Evolutionary conservation across 768 basidiomycete species (phyloP).

Genomic region (Mycena metata): DNA sequence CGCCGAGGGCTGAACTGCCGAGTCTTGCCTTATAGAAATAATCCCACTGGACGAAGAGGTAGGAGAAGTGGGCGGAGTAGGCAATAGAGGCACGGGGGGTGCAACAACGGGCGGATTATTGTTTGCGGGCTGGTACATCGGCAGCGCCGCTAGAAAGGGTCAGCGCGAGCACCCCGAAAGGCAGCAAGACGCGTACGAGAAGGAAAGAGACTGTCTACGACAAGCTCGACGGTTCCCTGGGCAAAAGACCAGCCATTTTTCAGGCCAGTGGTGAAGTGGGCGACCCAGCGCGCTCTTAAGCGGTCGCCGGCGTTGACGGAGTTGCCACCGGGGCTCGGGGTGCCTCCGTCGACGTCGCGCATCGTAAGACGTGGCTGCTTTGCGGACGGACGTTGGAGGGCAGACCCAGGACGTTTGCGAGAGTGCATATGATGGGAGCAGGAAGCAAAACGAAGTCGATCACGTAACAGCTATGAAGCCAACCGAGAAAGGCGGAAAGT

Average conservation of each 20-base stretch:
- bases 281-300: slow-evolving; percentile 33
- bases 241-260: slow-evolving; percentile 33
- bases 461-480: too few relatives aligned
- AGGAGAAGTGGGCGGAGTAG: slow-evolving; percentile 27
- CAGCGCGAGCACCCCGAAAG: neutral
- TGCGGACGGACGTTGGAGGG: slow-evolving; percentile 9
- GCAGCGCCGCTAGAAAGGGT: slow-evolving; percentile 22
- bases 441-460: neutral
- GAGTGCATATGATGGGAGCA: slow-evolving; percentile 16
- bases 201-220: slow-evolving; percentile 31
- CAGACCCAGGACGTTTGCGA: slow-evolving; percentile 27
- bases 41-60: neutral
- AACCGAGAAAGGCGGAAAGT: too few relatives aligned
- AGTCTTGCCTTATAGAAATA: neutral
- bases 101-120: neutral
- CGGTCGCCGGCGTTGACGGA: slow-evolving; percentile 10
- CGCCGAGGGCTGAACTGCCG: neutral
- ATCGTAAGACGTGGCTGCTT: slow-evolving; percentile 33
- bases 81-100: slow-evolving; percentile 8
- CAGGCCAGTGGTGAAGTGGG: slow-evolving; percentile 24
- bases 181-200: slow-evolving; percentile 19
- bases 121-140: slow-evolving; percentile 10
- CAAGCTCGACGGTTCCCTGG: slow-evolving; percentile 27
- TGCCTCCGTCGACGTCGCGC: slow-evolving; percentile 23
- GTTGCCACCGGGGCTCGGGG: slow-evolving; percentile 30